Evolutionary conservation across 2,329 filamentous ascomycete genomes (phyloP), one percentile per base, ranked within the genome.

Genomic region (Hymenoscyphus infarciens): DNA sequence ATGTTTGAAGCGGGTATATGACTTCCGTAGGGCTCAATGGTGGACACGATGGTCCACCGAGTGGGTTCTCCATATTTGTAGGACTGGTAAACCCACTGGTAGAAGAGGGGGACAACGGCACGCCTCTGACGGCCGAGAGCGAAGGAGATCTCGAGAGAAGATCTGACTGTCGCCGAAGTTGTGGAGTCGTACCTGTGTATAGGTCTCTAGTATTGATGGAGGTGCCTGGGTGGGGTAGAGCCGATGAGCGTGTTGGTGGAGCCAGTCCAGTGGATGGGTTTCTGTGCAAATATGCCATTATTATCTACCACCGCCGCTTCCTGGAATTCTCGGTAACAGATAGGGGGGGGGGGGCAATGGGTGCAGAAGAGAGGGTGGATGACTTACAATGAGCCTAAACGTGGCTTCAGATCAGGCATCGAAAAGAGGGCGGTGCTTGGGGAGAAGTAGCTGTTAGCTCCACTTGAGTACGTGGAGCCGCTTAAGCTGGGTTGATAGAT

Each of bases 1-100:
- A 78, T 57, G 80, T 80, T 58, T 77, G 80, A 58, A 86, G 79
- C 15, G 79, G 77, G 66, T 78, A 76, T 59, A 80, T 75, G 5
- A 77, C 75, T 45, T 77, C 74, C 3, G 77, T 78, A 2, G 73
- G 66, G 15, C 67, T 67, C 10, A 78, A 68, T 25, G 77, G 76
- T 27, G 77, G 75, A 31, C 73, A 68, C 15, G 66, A 58, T 27
- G 45, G 63, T 59, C 59, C 64, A 45, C 65, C 64, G 10, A 69
- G 61, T 22, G 71, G 69, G 53, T 62, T 63, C 33, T 75, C 73
- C 73, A 75, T 74, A 57, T 67, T 73, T 7, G 69, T 68, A 29
- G 74, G 73, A 66, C 68, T 73, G 55, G 73, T 67, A 62, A 74
- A 75, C 27, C 72, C 73, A 64, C 70, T 67, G 25, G 70, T 70